Base-by-base conservation (phyloP, 139 green algal species). In the Prasinococcaceae sp. region DNA sequence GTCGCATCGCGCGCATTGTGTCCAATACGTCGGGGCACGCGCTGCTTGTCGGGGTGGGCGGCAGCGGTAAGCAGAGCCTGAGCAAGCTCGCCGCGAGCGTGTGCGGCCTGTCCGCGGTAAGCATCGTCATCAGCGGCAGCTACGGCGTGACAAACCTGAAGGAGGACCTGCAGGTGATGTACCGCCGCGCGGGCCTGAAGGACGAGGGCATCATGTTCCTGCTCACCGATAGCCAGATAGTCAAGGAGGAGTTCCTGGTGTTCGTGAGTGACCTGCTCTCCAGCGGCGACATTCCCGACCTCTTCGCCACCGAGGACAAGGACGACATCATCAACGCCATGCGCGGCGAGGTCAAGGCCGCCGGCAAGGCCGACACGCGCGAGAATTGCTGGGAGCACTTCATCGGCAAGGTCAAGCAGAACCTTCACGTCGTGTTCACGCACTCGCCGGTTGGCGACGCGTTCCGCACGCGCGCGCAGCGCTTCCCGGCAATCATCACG, bases 91-190 rank as follows among this genome's bases (percentile, higher is more conserved):
- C 81, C 3, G 78, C 77, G 0, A 74, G 80, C 68, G 84, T 90
- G 50, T 90, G 81, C 65, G 79, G 81, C 48, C 88, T 86, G 39
- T 36, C 66, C 14, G 78, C 73, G 4, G 57, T 68, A 6, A 84
- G 64, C 8, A 86, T 93, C 29, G 80, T 90, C 49, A 90, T 93
- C 66, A 79, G 63, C 16, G 79, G 77, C 50, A 78, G 70, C 53
- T 93, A 93, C 61, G 72, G 58, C 28, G 67, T 82, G 47, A 80
- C 75, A 59, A 85, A 82, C 65, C 88, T 93, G 69, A 76, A 76
- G 47, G 83, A 93, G 60, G 83, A 93, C 61, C 61, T 93, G 29
- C 74, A 85, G 69, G 83, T 83, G 67, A 87, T 90, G 83, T 89
- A 85, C 81, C 79, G 78, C 60, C 66, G 74, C 9, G 64, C 83